Conservation (phyloP, 1,284 basidiomycete species). For the Veloporphyrellus conicus region DNA sequence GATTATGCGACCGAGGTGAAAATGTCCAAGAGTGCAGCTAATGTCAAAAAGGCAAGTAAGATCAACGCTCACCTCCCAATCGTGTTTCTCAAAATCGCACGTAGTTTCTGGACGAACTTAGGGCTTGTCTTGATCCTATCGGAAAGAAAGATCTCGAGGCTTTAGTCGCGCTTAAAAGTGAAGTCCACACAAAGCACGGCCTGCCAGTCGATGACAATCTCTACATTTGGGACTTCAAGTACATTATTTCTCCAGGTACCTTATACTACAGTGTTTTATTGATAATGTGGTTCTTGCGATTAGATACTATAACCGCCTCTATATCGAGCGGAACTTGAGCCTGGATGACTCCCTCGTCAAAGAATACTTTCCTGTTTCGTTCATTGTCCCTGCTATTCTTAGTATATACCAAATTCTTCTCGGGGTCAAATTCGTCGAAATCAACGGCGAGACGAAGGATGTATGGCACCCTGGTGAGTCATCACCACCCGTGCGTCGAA, state of each 20-base stretch:
- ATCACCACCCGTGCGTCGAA: not conserved
- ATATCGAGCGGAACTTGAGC: constrained; percentile 57
- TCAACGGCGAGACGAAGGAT: constrained; percentile 46
- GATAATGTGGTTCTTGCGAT: not conserved
- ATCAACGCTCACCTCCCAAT: not conserved
- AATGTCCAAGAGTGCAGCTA: constrained; percentile 61
- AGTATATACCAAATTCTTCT: constrained; percentile 76
- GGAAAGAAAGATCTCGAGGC: constrained; percentile 60
- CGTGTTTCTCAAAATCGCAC: not conserved
- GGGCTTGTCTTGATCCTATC: constrained; percentile 64
- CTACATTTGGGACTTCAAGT: constrained; percentile 61
- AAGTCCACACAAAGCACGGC: constrained; percentile 57
- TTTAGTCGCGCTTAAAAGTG: constrained; percentile 66
- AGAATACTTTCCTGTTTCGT: constrained; percentile 79
- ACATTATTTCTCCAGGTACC: not conserved
- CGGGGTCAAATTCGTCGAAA: constrained; percentile 64
- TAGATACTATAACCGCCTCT: constrained; percentile 66
- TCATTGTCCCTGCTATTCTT: constrained; percentile 75
- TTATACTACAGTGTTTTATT: not conserved
- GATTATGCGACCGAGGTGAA: constrained; percentile 77
- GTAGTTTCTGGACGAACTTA: constrained; percentile 67
- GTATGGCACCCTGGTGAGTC: constrained; percentile 67
- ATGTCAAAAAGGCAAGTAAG: constrained; percentile 47
- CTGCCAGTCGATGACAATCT: constrained; percentile 64
- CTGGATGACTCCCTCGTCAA: constrained; percentile 73